A percentile compares a stretch with the other conserved stretches of the same genome.
These are phyloP conservation scores for Emmonsiellopsis sp. DNA, from an alignment of 2,329 filamentous ascomycete genomes.

Conservation along the genomic window DNA sequence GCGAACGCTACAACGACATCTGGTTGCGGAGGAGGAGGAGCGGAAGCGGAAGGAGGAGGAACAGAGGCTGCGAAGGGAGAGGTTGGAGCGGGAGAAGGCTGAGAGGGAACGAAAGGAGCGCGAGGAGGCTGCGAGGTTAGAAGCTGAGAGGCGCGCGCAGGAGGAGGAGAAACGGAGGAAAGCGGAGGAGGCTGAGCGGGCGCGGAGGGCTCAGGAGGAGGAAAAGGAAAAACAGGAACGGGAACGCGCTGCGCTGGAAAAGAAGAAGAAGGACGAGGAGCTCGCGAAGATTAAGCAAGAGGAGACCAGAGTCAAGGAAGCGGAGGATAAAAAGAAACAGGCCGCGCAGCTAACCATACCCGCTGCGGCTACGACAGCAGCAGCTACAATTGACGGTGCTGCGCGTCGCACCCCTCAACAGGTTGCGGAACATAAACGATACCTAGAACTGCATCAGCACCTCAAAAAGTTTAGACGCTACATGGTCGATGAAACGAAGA, in stretches of 20 bases:
- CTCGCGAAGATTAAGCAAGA: conserved; percentile 23
- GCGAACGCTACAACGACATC: conserved; percentile 29
- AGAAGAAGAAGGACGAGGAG: conserved; percentile 24
- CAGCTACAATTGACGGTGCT: conserved; percentile 18
- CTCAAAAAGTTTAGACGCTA: conserved; percentile 54
- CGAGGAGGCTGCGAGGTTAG: conserved; percentile 14
- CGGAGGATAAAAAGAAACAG: conserved; percentile 18
- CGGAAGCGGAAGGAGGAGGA: conserved; percentile 28
- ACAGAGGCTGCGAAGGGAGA: conserved; percentile 35
- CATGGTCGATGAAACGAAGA: conserved; percentile 46
- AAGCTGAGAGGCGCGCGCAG: conserved; percentile 32
- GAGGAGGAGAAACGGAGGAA: conserved; percentile 40
- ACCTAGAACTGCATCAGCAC: conserved; percentile 54
- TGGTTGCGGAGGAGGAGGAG: conserved; percentile 28
- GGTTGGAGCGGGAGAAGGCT: conserved; percentile 28
- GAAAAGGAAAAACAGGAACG: conserved; percentile 20
- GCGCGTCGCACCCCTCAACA: conserved; percentile 25
- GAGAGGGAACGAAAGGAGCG: conserved; percentile 21
- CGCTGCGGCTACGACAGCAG: not conserved
- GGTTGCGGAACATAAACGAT: conserved; percentile 38
- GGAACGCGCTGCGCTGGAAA: conserved; percentile 11
- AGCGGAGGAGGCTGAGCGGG: conserved; percentile 39
- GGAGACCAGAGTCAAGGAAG: conserved; percentile 17
- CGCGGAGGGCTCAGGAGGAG: conserved; percentile 31
- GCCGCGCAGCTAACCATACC: conserved; percentile 17